phyloP scores from a whole-genome alignment of 495 filamentous ascomycete genomes.

The Niebla homalea region DNA sequence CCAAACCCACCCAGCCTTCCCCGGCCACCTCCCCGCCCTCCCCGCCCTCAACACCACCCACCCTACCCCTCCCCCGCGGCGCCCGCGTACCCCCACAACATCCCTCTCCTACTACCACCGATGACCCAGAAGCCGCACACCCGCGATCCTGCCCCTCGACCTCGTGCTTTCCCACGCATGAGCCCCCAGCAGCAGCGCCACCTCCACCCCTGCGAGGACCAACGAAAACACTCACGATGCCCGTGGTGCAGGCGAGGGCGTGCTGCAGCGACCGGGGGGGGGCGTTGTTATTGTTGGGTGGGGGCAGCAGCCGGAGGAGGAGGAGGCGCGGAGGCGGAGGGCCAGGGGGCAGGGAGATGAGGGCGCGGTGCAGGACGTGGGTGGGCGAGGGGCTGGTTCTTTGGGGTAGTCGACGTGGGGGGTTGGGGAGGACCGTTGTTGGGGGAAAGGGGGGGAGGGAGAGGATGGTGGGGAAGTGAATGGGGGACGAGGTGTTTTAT shows the following conservation, averaged over 20 bases:
- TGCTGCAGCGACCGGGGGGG: no score
- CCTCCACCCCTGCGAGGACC: constrained; percentile 20
- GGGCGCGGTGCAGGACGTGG: constrained; percentile 43
- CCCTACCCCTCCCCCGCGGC: constrained; percentile 22
- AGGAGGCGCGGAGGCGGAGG: constrained; percentile 10
- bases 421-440: no score
- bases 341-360: constrained; percentile 30
- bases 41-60: constrained; percentile 18
- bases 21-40: constrained; percentile 22
- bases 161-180: constrained; percentile 42
- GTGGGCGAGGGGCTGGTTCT: no score
- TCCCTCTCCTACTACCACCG: constrained; percentile 39
- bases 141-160: constrained; percentile 51
- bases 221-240: constrained; percentile 17
- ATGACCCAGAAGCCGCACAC: constrained; percentile 45
- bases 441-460: no score
- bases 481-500: no score
- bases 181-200: constrained; percentile 25
- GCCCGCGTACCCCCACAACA: constrained; percentile 32
- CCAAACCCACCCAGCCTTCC: constrained; percentile 3
- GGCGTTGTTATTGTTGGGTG: no score
- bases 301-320: not conserved
- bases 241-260: constrained; percentile 22
- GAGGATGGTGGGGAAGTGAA: no score
- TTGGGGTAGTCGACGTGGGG: no score